Percentiles rank a stretch among this genome's conserved stretches.
phyloP scores from a whole-genome alignment of 2,329 filamentous ascomycete species.

The Ceratocystis huliohia region DNA sequence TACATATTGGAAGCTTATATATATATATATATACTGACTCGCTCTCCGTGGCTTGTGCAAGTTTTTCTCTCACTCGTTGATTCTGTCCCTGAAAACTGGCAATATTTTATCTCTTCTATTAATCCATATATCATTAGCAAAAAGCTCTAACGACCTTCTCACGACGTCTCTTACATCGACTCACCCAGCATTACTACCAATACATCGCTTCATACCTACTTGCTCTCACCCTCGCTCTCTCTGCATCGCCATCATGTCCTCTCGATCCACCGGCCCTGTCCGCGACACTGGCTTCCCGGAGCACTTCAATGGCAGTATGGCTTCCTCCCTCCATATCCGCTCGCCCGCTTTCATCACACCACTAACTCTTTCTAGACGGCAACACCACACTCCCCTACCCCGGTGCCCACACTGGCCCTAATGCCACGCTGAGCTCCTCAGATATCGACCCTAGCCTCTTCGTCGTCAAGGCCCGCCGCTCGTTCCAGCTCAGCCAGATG shows the following conservation, averaged over 20 bases:
- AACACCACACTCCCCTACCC: slow-evolving; percentile 52
- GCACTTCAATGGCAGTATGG: slow-evolving; percentile 36
- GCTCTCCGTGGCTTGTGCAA: too few species aligned
- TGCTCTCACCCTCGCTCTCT: neutral
- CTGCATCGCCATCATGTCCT: slow-evolving; percentile 22
- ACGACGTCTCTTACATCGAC: too few species aligned
- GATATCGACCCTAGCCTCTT: slow-evolving; percentile 37
- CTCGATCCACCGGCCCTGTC: slow-evolving; percentile 23
- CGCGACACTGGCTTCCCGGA: slow-evolving; percentile 42
- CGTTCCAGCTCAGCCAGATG: slow-evolving; percentile 32
- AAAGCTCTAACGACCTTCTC: too few species aligned
- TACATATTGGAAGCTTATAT: neutral
- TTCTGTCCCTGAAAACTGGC: too few species aligned
- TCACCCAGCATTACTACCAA: too few species aligned
- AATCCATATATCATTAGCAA: too few species aligned
- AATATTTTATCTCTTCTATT: too few species aligned
- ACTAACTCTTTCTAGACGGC: slow-evolving; percentile 28
- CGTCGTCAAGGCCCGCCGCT: slow-evolving; percentile 34
- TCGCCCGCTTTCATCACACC: neutral
- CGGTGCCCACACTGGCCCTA: slow-evolving; percentile 44
- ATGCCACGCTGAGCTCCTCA: slow-evolving; percentile 44
- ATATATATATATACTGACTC: neutral
- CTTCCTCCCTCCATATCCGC: neutral
- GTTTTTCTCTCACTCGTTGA: too few species aligned
- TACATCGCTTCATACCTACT: neutral